Percentiles rank a stretch among this genome's conserved stretches.
phyloP scores from a whole-genome alignment of 202 grass and related monocot species.

The Eragrostis tef region DNA sequence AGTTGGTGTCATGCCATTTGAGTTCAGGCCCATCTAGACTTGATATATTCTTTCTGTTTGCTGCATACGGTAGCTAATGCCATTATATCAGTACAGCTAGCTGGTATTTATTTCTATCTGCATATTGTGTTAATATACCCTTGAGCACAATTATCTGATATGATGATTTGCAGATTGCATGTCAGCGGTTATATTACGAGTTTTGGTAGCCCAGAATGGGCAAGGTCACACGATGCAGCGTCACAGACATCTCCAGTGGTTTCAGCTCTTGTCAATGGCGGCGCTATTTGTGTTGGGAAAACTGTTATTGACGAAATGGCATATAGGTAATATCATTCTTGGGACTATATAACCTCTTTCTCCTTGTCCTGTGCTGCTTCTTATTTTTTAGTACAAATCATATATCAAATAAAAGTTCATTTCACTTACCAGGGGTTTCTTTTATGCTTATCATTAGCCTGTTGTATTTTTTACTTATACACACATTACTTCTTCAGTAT shows the following conservation, averaged over 20 bases:
- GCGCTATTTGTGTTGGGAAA: conserved; percentile 92
- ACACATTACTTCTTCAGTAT: conserved; percentile 61
- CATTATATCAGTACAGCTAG: conserved; percentile 5
- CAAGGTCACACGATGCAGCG: conserved; percentile 61
- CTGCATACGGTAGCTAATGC: not conserved
- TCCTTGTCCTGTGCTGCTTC: not conserved
- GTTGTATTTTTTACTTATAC: conserved; percentile 29
- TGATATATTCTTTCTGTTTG: conserved; percentile 5
- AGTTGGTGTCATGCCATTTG: not conserved
- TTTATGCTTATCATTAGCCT: conserved; percentile 23
- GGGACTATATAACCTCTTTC: conserved; percentile 19
- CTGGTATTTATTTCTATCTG: conserved; percentile 16
- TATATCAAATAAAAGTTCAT: conserved; percentile 7
- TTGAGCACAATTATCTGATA: conserved; percentile 36
- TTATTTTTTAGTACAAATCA: conserved; percentile 1
- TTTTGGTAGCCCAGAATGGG: conserved; percentile 84
- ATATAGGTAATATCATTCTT: conserved; percentile 65
- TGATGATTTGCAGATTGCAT: conserved; percentile 80
- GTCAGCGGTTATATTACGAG: conserved; percentile 71
- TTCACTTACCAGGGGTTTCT: not conserved
- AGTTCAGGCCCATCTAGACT: not conserved
- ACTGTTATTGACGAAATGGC: conserved; percentile 96
- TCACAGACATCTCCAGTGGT: conserved; percentile 69
- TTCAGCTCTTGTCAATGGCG: conserved; percentile 73
- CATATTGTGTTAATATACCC: conserved; percentile 34